Evolutionary conservation across 768 basidiomycete genomes (phyloP).

Genomic region (Boletus sp.): DNA sequence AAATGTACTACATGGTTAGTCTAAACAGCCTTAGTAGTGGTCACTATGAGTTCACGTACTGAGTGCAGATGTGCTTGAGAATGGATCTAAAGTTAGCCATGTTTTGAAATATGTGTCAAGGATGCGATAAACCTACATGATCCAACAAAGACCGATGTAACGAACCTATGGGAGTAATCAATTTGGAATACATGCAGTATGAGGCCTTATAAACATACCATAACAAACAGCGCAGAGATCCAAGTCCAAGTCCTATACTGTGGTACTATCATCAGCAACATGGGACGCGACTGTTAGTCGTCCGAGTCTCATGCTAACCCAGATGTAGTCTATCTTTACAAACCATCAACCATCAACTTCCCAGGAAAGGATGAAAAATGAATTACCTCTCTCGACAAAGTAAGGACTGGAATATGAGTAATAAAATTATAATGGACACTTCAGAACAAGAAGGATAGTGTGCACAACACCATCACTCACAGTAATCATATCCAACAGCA

Average conservation of each 20-base stretch:
- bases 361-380: not conserved
- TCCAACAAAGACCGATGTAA: conserved; percentile 11
- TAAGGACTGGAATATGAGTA: conserved; percentile 8
- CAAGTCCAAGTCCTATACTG: conserved; percentile 12
- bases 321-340: conserved; percentile 12
- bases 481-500: conserved; percentile 7
- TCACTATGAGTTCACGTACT: not conserved
- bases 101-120: too few relatives aligned
- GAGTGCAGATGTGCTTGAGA: not conserved
- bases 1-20: not conserved
- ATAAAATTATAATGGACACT: not conserved
- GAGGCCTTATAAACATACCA: conserved; percentile 7
- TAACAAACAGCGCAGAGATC: conserved; percentile 15
- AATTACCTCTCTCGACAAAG: conserved; percentile 14
- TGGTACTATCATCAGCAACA: not conserved
- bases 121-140: not conserved
- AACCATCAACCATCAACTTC: not conserved
- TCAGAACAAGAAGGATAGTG: not conserved
- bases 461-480: not conserved
- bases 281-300: fast-evolving
- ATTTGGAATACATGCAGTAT: not conserved
- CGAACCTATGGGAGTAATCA: conserved; percentile 7
- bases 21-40: not conserved
- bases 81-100: not conserved
- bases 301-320: conserved; percentile 2